Conservation (phyloP, 1,284 basidiomycete species). For the Pyrrhoderma noxium region DNA sequence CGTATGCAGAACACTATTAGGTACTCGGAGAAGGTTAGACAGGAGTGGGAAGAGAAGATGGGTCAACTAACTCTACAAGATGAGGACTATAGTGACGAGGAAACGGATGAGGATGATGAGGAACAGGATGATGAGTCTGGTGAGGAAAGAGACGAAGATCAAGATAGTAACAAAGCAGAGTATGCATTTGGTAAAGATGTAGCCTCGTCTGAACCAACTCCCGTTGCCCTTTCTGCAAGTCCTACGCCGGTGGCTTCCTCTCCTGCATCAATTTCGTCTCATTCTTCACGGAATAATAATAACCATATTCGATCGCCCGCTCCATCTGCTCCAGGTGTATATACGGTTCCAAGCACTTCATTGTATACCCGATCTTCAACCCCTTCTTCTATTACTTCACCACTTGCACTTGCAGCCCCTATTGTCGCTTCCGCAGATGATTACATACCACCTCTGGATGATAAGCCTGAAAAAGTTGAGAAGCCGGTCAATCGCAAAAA, state of each 20-base stretch:
- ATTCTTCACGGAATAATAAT: slow-evolving; percentile 24
- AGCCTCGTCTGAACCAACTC: slow-evolving; percentile 54
- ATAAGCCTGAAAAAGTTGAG: background rate
- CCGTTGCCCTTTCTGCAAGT: slow-evolving; percentile 35
- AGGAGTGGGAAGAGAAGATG: slow-evolving; percentile 94
- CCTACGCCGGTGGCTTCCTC: slow-evolving; percentile 67
- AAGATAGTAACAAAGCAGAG: slow-evolving; percentile 56
- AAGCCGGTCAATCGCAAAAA: slow-evolving; percentile 3
- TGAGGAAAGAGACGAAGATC: slow-evolving; percentile 36
- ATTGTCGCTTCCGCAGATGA: slow-evolving; percentile 69
- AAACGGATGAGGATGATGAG: slow-evolving; percentile 31
- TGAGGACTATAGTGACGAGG: slow-evolving; percentile 41
- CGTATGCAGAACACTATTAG: slow-evolving; percentile 97
- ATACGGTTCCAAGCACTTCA: slow-evolving; percentile 39
- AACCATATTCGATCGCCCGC: slow-evolving; percentile 25
- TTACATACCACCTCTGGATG: slow-evolving; percentile 24
- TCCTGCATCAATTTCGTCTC: slow-evolving; percentile 38
- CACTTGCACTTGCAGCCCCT: slow-evolving; percentile 71
- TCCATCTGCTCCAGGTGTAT: slow-evolving; percentile 30
- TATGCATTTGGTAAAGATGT: slow-evolving; percentile 48
- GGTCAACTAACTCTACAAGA: slow-evolving; percentile 58
- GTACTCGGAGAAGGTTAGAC: slow-evolving; percentile 95
- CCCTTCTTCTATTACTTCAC: slow-evolving; percentile 77
- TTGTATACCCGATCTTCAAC: slow-evolving; percentile 72
- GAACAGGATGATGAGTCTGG: slow-evolving; percentile 37